phyloP scores from a whole-genome alignment of 164 flowering plant species.

The Protea cynaroides region DNA sequence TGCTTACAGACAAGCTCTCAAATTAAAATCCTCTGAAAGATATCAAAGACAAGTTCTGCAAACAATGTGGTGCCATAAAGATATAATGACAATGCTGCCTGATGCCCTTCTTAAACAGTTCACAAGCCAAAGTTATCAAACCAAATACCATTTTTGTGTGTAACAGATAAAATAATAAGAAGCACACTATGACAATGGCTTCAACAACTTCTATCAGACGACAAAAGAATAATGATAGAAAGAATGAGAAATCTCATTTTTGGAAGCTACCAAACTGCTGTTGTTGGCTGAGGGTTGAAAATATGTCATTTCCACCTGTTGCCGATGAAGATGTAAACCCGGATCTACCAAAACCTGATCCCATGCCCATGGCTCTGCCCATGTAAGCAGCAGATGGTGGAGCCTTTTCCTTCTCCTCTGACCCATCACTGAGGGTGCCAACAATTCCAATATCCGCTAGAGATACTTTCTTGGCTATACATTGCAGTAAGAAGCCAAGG shows the following conservation, averaged over 20 bases:
- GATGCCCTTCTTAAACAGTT: not conserved
- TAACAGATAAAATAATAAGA: not conserved
- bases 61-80: too few relatives aligned
- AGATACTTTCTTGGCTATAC: slow-evolving; percentile 78
- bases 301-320: slow-evolving; percentile 40
- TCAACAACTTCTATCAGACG: not conserved
- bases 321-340: slow-evolving; percentile 41
- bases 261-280: slow-evolving; percentile 59
- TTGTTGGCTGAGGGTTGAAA: slow-evolving; percentile 48
- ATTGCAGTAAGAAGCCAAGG: slow-evolving; percentile 1
- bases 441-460: slow-evolving; percentile 86
- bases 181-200: not conserved
- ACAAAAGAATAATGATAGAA: slow-evolving; percentile 1
- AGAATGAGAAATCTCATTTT: slow-evolving; percentile 25
- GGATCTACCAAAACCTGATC: slow-evolving; percentile 57
- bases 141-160: not conserved
- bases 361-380: slow-evolving; percentile 84
- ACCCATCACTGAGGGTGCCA: slow-evolving; percentile 58
- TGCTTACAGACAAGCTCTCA: too few relatives aligned
- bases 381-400: slow-evolving; percentile 45
- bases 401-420: slow-evolving; percentile 64
- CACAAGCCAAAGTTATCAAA: slow-evolving; percentile 3
- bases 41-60: too few relatives aligned
- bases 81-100: not conserved
- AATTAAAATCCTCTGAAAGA: too few relatives aligned